phyloP scores from a whole-genome alignment of 345 rosid species.

The Salix arbutifolia region DNA sequence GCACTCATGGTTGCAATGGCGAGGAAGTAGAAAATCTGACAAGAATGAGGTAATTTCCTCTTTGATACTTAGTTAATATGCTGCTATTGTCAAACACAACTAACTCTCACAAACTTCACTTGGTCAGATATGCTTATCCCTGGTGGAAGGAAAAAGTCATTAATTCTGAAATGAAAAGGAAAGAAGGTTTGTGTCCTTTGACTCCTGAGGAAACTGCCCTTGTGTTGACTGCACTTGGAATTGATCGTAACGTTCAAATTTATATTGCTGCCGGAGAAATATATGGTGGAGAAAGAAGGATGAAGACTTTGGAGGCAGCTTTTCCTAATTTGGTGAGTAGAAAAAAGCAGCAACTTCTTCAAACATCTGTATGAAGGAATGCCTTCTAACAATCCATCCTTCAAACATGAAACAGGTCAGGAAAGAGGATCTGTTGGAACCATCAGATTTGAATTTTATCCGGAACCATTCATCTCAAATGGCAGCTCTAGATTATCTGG shows the following conservation, averaged over 20 bases:
- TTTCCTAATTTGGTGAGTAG: conserved; percentile 81
- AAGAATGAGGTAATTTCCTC: conserved; percentile 62
- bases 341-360: background rate
- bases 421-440: conserved; percentile 66
- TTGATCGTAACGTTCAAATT: conserved; percentile 71
- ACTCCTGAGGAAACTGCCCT: conserved; percentile 96
- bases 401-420: conserved; percentile 53
- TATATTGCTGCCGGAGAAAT: conserved; percentile 97
- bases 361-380: background rate
- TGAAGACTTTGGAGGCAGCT: conserved; percentile 51
- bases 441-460: conserved; percentile 60
- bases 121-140: conserved; percentile 69
- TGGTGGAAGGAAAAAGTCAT: conserved; percentile 89
- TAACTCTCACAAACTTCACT: conserved; percentile 1
- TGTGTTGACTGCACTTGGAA: conserved; percentile 63
- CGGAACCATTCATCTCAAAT: conserved; percentile 83
- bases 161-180: conserved; percentile 75
- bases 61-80: background rate
- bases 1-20: conserved; percentile 78
- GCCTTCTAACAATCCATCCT: background rate
- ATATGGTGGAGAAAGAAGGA: conserved; percentile 75
- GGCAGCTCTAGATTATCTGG: conserved; percentile 90
- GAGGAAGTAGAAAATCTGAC: conserved; percentile 82
- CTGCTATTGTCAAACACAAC: background rate
- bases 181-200: conserved; percentile 86